These are phyloP conservation scores for Abrus pulchellus DNA, from an alignment of 306 rosid genomes.

Conservation along the genomic window DNA sequence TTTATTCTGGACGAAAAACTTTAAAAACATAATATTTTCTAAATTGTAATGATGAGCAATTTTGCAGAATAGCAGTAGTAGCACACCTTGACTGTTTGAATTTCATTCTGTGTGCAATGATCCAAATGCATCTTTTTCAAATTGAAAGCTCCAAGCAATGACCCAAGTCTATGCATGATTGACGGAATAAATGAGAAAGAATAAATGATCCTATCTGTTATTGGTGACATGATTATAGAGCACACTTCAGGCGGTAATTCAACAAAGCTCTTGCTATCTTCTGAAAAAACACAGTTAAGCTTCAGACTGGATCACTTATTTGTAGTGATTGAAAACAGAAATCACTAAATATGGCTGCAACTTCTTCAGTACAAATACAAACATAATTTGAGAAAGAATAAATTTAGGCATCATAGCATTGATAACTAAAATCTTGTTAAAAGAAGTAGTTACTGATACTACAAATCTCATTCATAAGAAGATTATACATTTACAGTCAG, in stretches of 20 bases:
- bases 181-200: slow-evolving; percentile 81
- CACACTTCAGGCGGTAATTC: slow-evolving; percentile 93
- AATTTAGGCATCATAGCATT: slow-evolving; percentile 13
- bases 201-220: slow-evolving; percentile 59
- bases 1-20: not conserved
- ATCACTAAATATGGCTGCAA: slow-evolving; percentile 8
- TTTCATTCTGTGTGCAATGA: slow-evolving; percentile 64
- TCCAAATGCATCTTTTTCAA: slow-evolving; percentile 68
- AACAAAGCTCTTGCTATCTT: slow-evolving; percentile 55
- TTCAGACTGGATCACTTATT: slow-evolving; percentile 34
- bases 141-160: slow-evolving; percentile 70
- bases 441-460: not conserved
- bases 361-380: not conserved
- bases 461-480: not conserved
- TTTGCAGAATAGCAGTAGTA: not conserved
- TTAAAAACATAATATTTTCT: slow-evolving; percentile 18
- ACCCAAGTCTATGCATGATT: slow-evolving; percentile 81
- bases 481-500: not conserved
- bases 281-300: slow-evolving; percentile 54
- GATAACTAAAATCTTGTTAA: not conserved
- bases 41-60: not conserved
- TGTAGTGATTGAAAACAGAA: slow-evolving; percentile 18
- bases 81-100: slow-evolving; percentile 70
- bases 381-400: not conserved
- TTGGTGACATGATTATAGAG: slow-evolving; percentile 72